Percentiles rank a stretch among this genome's conserved stretches.
phyloP scores from a whole-genome alignment of 2,329 filamentous ascomycete species.

The Diaporthe ilicicola region DNA sequence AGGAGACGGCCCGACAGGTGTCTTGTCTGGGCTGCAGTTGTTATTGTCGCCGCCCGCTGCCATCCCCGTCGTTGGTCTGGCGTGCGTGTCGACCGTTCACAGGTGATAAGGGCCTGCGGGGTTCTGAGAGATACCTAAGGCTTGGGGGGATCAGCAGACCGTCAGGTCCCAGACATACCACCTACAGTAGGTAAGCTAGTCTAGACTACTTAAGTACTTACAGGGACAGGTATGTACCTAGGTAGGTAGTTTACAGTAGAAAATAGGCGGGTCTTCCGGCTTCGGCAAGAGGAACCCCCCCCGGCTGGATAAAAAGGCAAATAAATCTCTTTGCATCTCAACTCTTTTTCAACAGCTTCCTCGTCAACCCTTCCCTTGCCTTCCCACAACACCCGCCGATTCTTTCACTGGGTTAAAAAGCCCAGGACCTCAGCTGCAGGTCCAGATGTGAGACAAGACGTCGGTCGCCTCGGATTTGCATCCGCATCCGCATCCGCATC shows the following conservation, averaged over 20 bases:
- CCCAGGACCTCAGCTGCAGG: not conserved
- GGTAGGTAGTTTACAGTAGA: not conserved
- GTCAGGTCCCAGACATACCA: constrained; percentile 11
- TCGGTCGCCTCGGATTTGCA: constrained; percentile 13
- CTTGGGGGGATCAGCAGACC: constrained; percentile 14
- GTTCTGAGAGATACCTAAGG: not conserved
- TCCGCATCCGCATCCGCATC: constrained; percentile 19
- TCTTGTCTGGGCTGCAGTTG: not conserved
- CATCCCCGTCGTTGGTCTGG: constrained; percentile 17
- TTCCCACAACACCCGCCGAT: constrained; percentile 12
- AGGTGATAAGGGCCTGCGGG: constrained; percentile 19
- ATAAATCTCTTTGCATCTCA: not conserved
- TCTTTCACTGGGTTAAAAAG: not conserved
- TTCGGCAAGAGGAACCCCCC: not conserved
- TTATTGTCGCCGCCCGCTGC: not conserved
- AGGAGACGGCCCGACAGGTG: not conserved
- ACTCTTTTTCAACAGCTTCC: not conserved
- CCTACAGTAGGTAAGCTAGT: not conserved
- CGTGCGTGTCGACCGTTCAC: constrained; percentile 15
- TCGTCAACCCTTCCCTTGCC: not conserved
- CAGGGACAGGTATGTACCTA: constrained; percentile 9
- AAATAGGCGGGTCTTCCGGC: constrained; percentile 7
- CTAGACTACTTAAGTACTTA: not conserved
- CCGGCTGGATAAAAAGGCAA: constrained; percentile 15
- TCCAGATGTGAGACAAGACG: constrained; percentile 27